Base-by-base conservation (phyloP, 208 protist species). In the Crithidia fasciculata region DNA sequence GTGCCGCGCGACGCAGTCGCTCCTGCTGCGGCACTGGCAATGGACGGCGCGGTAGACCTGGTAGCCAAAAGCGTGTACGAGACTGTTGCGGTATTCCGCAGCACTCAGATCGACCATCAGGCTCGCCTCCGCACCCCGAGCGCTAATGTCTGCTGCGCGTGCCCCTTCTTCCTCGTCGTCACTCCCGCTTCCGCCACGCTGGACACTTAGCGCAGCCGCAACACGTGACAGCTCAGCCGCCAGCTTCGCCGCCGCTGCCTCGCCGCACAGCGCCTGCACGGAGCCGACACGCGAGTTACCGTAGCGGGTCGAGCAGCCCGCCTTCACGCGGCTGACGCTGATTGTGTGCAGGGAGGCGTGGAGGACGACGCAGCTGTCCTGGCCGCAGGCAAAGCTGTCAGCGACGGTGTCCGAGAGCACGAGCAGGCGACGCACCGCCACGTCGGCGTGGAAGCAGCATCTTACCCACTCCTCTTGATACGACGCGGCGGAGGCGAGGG, bases 321-420 rank as follows among this genome's bases (percentile, higher is more conserved):
- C 72, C 50, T 73, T 28, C 18, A 81, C 69, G 10, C 63, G 66
- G 52, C 71, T 47, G 19, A 82, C 49, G 19, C 68, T 74, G 5
- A 82, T 47, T 3, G 39, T 37, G 2, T 41, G n/a, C 47, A 72
- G 41, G 16, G 73, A 73, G 39, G 54, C 62, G 62, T 82, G 76
- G 13, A 82, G 8, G 18, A 82, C 69, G 47, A 86, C 64, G 43
- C 76, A 56, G 3, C 74, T 73, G 55, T 61, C 62, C 18, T 57
- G 18, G 5, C 88, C 85, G 15, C 78, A 79, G 8, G 75, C 90
- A 57, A 93, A 74, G 40, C 74, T 54, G 54, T 71, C 78, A 0
- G 90, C 87, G 28, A 92, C 82, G 2, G 86, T 67, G 64, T 95
- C 90, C 0, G 88, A 87, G 7, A 95, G n/a, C 37, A 87, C 74